phyloP scores from a whole-genome alignment of 257 asterid genomes.

The Avicennia marina region DNA sequence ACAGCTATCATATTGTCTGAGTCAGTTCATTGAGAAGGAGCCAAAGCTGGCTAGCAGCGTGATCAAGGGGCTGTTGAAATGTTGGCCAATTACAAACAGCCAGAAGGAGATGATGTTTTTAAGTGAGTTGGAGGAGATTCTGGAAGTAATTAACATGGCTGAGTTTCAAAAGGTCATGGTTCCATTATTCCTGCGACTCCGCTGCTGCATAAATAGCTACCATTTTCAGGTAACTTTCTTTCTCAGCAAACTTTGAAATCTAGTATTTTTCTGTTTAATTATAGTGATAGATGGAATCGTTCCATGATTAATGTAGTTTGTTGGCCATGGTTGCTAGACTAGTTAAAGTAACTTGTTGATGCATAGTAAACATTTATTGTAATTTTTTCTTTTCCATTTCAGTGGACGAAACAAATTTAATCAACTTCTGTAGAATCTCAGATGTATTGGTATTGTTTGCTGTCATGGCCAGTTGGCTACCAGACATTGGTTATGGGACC shows the following conservation, averaged over 20 bases:
- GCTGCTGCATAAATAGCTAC: conserved; percentile 70
- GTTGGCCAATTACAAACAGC: conserved; percentile 90
- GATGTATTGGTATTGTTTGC: too few relatives aligned
- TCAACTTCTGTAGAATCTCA: too few relatives aligned
- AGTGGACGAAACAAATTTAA: too few relatives aligned
- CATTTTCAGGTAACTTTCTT: conserved; percentile 72
- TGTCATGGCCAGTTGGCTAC: too few relatives aligned
- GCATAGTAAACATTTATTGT: too few relatives aligned
- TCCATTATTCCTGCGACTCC: conserved; percentile 70
- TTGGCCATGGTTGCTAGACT: too few relatives aligned
- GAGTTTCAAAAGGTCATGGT: conserved; percentile 85
- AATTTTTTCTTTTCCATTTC: too few relatives aligned
- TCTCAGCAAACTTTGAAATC: not conserved
- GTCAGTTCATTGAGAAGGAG: conserved; percentile 84
- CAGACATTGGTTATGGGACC: too few relatives aligned
- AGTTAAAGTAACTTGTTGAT: too few relatives aligned
- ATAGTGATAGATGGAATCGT: too few relatives aligned
- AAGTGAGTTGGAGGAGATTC: conserved; percentile 87
- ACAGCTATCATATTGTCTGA: conserved; percentile 75
- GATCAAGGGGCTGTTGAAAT: conserved; percentile 70
- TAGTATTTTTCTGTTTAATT: too few relatives aligned
- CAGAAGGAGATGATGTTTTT: conserved; percentile 92
- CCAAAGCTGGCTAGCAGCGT: conserved; percentile 76
- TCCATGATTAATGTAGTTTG: too few relatives aligned
- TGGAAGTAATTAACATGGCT: conserved; percentile 63